Evolutionary conservation across 495 filamentous ascomycete species (phyloP), one percentile per base, ranked within the genome.

Genomic region (Jackrogersella multiformis): DNA sequence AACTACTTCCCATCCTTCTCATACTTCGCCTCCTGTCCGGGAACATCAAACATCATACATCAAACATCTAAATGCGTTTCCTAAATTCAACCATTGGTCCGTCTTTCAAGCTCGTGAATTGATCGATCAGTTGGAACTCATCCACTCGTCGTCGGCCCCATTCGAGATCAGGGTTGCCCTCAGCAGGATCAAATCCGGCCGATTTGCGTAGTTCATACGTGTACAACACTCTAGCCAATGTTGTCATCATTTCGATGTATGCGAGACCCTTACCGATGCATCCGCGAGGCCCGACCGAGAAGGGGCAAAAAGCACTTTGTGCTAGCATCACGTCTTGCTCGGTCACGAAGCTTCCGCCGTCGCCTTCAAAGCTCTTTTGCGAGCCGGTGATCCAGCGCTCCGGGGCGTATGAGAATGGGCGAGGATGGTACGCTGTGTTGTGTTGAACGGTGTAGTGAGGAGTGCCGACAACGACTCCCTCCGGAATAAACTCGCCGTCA

Each of bases 241-340:
- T 77, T 4, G 80, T 79, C 64, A 74, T 79, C 76, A 87, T 79
- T 73, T 84, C 81, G 34, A 83, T 70, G 57, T 84, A 86, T 0
- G 86, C 86, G 51, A 90, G 64, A 0, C 78, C 79, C 70, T 87
- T 87, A 1, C 87, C 88, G 20, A 89, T 83, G 59, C 88, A 90
- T 1, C 78, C 79, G 13, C 86, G 72, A 0, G 83, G 80, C 0
- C 88, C 87, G 39, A 86, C 70, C 2, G 78, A 82, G 66, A 89
- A 90, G 0, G 88, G 82, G 46, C 76, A 80, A 70, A 87, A 89
- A 1, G 85, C 86, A 32, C 79, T 80, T 66, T 78, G 80, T 2
- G 83, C 82, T 16, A 78, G 28, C 1, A 70, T 71, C 0, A 84
- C 77, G 16, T 78, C 73, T 1, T 76, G 71, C 44, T 79, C 78